phyloP scores from a whole-genome alignment of 2,329 filamentous ascomycete species.

The Zasmidium citrigriseum region DNA sequence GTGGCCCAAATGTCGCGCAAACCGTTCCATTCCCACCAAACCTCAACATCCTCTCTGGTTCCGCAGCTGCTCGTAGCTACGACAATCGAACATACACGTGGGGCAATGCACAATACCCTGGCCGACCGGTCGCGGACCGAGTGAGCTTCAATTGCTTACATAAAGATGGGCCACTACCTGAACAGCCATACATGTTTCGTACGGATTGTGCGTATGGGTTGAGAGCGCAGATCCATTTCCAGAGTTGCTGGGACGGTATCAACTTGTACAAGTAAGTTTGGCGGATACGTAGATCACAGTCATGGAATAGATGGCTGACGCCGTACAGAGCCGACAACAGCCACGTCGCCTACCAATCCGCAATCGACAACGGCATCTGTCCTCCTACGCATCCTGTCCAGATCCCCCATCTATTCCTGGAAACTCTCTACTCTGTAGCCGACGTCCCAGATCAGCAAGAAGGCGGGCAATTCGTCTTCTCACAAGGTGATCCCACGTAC shows the following conservation, averaged over 20 bases:
- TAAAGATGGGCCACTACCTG: constrained; percentile 24
- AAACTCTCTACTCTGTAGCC: constrained; percentile 38
- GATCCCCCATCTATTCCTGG: constrained; percentile 45
- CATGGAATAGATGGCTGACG: too few relatives aligned
- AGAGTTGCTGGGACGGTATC: constrained; percentile 40
- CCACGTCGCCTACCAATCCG: constrained; percentile 43
- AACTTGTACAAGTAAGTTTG: constrained; percentile 40
- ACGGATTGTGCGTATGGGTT: constrained; percentile 38
- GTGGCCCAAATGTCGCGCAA: constrained; percentile 53
- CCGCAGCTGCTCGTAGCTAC: constrained; percentile 56
- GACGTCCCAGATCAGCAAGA: constrained; percentile 38
- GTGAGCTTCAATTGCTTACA: constrained; percentile 41
- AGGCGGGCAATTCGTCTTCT: constrained; percentile 47
- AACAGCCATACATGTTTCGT: constrained; percentile 35
- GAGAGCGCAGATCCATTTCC: constrained; percentile 41
- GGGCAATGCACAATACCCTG: constrained; percentile 35
- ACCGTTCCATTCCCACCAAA: constrained; percentile 68
- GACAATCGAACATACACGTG: constrained; percentile 39
- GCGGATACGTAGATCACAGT: too few relatives aligned
- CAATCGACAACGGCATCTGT: constrained; percentile 45
- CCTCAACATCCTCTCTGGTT: constrained; percentile 70
- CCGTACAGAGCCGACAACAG: constrained; percentile 42
- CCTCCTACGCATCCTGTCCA: constrained; percentile 40
- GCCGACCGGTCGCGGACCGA: constrained; percentile 52
- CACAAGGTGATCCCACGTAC: constrained; percentile 51